These are phyloP conservation scores for Eucalyptus sideroxylon DNA, from an alignment of 345 rosid genomes.

Conservation along the genomic window DNA sequence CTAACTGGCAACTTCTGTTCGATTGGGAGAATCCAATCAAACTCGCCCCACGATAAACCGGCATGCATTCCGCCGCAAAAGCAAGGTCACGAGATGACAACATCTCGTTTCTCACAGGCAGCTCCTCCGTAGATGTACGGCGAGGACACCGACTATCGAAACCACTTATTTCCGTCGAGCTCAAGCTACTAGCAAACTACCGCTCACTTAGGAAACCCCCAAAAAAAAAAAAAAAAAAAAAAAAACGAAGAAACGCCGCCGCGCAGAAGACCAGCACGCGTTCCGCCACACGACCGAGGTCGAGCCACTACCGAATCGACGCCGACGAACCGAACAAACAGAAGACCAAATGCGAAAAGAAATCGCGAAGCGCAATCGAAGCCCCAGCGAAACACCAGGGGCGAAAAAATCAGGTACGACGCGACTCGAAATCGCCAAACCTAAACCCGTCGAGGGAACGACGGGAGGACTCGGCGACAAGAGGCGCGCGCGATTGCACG, in stretches of 20 bases:
- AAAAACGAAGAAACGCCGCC: neutral
- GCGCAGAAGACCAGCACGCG: neutral
- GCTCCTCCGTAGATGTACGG: neutral
- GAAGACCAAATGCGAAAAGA: neutral
- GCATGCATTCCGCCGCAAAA: neutral
- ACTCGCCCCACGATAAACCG: neutral
- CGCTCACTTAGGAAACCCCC: neutral
- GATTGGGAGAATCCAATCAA: neutral
- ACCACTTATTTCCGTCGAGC: neutral
- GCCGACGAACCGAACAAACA: neutral
- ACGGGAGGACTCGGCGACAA: neutral
- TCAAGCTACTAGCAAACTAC: neutral
- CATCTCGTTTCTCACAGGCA: neutral
- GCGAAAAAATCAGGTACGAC: neutral
- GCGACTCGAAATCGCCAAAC: neutral
- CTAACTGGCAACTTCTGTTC: neutral
- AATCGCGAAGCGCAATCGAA: neutral
- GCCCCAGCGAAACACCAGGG: neutral
- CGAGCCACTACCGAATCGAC: neutral
- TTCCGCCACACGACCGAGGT: neutral
- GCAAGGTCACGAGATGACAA: neutral
- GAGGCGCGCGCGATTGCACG: neutral
- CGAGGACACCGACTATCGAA: neutral
- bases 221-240: too few species aligned
- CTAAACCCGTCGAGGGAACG: neutral